phyloP scores from a whole-genome alignment of 2,329 filamentous ascomycete species.

The Pestalotiopsis sp. region DNA sequence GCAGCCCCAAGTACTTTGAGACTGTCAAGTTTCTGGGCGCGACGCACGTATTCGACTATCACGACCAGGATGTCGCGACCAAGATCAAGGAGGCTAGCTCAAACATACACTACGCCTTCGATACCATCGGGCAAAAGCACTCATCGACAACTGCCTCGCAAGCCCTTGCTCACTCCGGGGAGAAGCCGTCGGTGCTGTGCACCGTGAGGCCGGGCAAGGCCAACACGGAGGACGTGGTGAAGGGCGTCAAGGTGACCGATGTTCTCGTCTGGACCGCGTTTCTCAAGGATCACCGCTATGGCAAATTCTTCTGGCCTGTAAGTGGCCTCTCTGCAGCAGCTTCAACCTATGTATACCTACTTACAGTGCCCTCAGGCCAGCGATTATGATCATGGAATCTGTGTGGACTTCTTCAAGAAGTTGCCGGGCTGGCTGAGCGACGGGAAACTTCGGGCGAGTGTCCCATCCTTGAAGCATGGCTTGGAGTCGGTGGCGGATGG shows the following conservation, averaged over 20 bases:
- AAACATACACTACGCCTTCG: background rate
- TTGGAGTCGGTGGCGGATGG: background rate
- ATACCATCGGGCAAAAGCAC: background rate
- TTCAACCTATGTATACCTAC: too few relatives aligned
- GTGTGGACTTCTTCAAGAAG: background rate
- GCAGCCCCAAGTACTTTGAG: background rate
- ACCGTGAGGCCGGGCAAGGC: conserved; percentile 5
- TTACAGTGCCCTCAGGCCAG: too few relatives aligned
- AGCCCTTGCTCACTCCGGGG: background rate
- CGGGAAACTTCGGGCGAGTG: background rate
- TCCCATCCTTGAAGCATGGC: background rate
- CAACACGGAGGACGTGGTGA: background rate
- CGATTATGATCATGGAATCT: background rate
- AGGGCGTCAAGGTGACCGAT: background rate
- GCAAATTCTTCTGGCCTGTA: conserved; percentile 7
- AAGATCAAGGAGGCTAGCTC: background rate
- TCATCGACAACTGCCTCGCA: background rate
- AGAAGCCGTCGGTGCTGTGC: background rate
- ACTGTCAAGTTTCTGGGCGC: conserved; percentile 1
- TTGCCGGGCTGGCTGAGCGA: background rate
- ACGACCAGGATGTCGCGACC: background rate
- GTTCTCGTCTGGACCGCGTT: conserved; percentile 5
- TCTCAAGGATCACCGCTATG: background rate
- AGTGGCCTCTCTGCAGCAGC: background rate
- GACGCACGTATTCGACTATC: conserved; percentile 4